Evolutionary conservation across 495 filamentous ascomycete genomes (phyloP), one percentile per base, ranked within the genome.

Genomic region (Tuber brumale): DNA sequence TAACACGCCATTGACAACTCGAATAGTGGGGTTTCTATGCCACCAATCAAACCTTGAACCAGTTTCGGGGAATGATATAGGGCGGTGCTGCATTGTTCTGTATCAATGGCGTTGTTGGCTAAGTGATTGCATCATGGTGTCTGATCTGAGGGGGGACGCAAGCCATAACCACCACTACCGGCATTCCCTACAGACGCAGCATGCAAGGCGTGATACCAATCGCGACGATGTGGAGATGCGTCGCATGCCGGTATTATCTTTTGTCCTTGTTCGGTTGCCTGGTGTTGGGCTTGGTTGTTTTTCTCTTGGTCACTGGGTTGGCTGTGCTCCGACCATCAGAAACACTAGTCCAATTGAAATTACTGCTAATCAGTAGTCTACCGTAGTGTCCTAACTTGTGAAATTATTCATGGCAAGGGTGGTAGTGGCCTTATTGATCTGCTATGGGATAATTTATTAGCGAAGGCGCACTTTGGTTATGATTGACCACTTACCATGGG

Each of bases 141-240:
- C 57, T 61, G 51, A 61, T 61, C 51, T 35, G 31, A 27, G n/a
- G 1, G 18, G 27, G 31, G 57, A 31, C 57, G 14, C 27, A 35
- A 35, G 57, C 14, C 57, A 66, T 66, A 66, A 66, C 57, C 57
- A 66, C 27, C 19, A 6, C 37, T 8, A 66, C 14, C 57, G 57
- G 57, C 57, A 66, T 66, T 66, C 57, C 57, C 57, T 66, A 66
- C 57, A 66, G 57, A 66, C 27, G 57, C 57, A 35, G 31, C 57
- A 66, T 66, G 57, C 57, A 66, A 66, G 57, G 57, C 57, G 57
- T 27, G 14, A 66, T 66, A 66, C 57, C 57, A 27, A 66, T 66
- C 57, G 57, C 35, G 57, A 66, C 57, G 57, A 66, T 35, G 57
- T 1, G 57, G 57, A 66, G 57, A 66, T 35, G 57, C 35, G 27